These are phyloP conservation scores for Aspergillus sp. DNA, from an alignment of 2,329 filamentous ascomycete genomes.

Conservation along the genomic window DNA sequence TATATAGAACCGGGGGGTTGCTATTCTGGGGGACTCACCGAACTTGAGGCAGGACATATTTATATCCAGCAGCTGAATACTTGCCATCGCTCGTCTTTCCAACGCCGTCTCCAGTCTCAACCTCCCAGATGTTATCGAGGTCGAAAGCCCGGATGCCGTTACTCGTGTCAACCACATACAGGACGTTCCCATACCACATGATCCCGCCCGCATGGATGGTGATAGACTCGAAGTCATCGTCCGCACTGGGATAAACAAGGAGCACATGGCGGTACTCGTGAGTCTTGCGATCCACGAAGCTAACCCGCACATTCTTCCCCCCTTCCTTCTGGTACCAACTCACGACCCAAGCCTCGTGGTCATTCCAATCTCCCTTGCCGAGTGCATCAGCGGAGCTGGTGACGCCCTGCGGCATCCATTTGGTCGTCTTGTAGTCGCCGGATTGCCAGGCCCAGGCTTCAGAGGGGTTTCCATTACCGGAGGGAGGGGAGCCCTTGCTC, in stretches of 20 bases:
- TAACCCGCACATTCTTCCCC: slow-evolving; percentile 28
- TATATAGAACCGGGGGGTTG: too few relatives aligned
- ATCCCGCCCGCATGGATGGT: slow-evolving; percentile 38
- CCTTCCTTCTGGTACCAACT: slow-evolving; percentile 35
- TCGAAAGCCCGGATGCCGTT: slow-evolving; percentile 40
- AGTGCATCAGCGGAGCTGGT: slow-evolving; percentile 35
- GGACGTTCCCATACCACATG: slow-evolving; percentile 36
- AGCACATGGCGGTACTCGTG: slow-evolving; percentile 35
- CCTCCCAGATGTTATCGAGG: slow-evolving; percentile 37
- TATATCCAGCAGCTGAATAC: slow-evolving; percentile 34
- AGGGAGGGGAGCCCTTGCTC: not conserved
- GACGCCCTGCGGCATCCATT: slow-evolving; percentile 39
- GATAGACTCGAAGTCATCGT: slow-evolving; percentile 35
- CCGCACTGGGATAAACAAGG: slow-evolving; percentile 35
- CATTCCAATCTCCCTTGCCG: slow-evolving; percentile 31
- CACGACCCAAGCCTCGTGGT: slow-evolving; percentile 33
- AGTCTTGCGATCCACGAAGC: slow-evolving; percentile 32
- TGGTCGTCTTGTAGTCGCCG: slow-evolving; percentile 31
- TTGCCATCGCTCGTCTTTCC: slow-evolving; percentile 28
- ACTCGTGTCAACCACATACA: slow-evolving; percentile 38
- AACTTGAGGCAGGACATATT: slow-evolving; percentile 36
- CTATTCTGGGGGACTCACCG: slow-evolving; percentile 19
- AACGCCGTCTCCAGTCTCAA: slow-evolving; percentile 31
- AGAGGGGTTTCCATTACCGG: slow-evolving; percentile 7
- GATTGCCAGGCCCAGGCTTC: slow-evolving; percentile 21